Conservation (phyloP, 768 basidiomycete species). For the Mycena sanguinolenta region DNA sequence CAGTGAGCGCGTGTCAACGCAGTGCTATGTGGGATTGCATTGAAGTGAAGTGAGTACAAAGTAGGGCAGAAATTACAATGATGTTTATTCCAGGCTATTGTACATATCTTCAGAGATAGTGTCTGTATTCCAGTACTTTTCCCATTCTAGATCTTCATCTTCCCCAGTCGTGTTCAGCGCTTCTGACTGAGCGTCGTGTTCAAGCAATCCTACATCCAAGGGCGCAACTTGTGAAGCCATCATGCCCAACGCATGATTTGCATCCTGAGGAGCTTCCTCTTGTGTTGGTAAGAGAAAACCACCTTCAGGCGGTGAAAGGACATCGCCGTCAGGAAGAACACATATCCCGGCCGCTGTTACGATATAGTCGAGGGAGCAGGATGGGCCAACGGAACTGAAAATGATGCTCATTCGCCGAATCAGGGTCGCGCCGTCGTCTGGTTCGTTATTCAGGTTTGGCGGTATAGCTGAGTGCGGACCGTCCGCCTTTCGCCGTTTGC, state of each 20-base stretch:
- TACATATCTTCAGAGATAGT: conserved; percentile 56
- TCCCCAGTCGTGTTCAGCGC: conserved; percentile 37
- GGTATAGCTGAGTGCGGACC: conserved; percentile 2
- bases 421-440: conserved; percentile 61
- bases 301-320: conserved; percentile 1
- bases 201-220: conserved; percentile 51
- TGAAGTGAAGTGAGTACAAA: too few species aligned
- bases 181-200: conserved; percentile 41
- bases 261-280: conserved; percentile 33
- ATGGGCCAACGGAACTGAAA: conserved; percentile 74
- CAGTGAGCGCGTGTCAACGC: too few species aligned
- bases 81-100: conserved; percentile 17
- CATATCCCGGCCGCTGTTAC: conserved; percentile 73
- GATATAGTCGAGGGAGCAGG: conserved; percentile 81
- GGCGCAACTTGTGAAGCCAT: conserved; percentile 45
- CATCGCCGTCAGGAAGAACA: conserved; percentile 41
- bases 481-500: conserved; percentile 46
- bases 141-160: conserved; percentile 60
- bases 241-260: conserved; percentile 11
- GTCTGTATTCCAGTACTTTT: conserved; percentile 59
- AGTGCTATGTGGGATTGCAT: too few species aligned
- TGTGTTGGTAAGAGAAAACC: conserved; percentile 15
- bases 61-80: too few species aligned
- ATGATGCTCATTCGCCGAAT: conserved; percentile 83
- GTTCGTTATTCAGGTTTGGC: conserved; percentile 19